These are phyloP conservation scores for Gossypium herbaceum DNA, from an alignment of 345 rosid species.

Conservation along the genomic window DNA sequence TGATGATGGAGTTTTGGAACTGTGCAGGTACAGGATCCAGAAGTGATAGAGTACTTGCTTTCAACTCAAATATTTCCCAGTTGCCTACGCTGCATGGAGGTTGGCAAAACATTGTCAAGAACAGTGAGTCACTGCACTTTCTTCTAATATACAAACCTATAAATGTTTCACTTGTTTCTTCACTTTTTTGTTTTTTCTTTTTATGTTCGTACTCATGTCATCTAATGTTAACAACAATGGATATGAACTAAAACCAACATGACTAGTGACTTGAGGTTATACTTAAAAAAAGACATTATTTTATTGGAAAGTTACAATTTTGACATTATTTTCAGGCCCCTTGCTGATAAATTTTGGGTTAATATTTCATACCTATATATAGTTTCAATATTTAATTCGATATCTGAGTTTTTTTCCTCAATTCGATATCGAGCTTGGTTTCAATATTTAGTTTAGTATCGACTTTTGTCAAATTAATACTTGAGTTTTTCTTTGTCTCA, in stretches of 20 bases:
- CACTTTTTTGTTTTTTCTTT: no score
- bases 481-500: no score
- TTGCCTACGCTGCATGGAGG: slow-evolving; percentile 48
- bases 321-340: neutral
- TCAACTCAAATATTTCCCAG: slow-evolving; percentile 36
- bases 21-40: slow-evolving; percentile 40
- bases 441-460: no score
- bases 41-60: slow-evolving; percentile 39
- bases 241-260: no score
- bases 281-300: no score
- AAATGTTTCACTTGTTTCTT: neutral
- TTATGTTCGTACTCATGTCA: no score
- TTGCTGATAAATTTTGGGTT: neutral
- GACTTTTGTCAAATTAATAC: no score
- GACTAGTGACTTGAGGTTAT: no score
- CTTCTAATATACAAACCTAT: neutral
- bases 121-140: slow-evolving; percentile 36
- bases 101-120: slow-evolving; percentile 42
- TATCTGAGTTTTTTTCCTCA: no score
- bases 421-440: no score
- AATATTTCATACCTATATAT: neutral
- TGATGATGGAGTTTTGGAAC: neutral
- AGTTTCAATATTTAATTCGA: no score
- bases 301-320: neutral
- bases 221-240: no score